Evolutionary conservation across 306 rosid species (phyloP).

Genomic region (Oxytropis ochrocephala): DNA sequence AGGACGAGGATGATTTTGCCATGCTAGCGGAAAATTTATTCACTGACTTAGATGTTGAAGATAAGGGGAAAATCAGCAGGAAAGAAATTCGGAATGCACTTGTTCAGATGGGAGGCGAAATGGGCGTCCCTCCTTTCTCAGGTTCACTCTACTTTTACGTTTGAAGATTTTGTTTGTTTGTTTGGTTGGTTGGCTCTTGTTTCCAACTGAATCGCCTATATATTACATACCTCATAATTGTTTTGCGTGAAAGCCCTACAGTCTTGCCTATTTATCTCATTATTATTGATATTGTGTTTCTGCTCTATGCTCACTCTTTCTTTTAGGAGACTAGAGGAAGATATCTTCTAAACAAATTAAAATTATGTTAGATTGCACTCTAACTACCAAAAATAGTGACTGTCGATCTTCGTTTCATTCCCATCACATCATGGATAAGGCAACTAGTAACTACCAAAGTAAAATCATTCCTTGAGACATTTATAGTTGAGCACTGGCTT

Average conservation of each 20-base stretch:
- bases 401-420: background rate
- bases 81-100: constrained; percentile 68
- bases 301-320: background rate
- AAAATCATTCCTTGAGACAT: background rate
- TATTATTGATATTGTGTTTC: background rate
- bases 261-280: background rate
- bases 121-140: constrained; percentile 95
- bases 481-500: background rate
- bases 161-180: background rate
- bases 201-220: background rate
- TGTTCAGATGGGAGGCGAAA: constrained; percentile 75
- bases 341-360: background rate
- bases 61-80: constrained; percentile 81
- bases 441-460: constrained; percentile 1
- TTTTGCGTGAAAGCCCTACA: background rate
- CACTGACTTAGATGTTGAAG: constrained; percentile 83
- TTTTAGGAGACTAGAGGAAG: background rate
- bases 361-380: background rate
- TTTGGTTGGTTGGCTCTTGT: background rate
- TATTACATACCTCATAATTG: background rate
- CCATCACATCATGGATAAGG: background rate
- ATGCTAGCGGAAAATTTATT: constrained; percentile 84
- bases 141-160: constrained; percentile 35
- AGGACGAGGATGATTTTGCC: constrained; percentile 96
- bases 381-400: background rate